These are phyloP conservation scores for Mucor indicus DNA, from an alignment of 371 early-diverging fungal species.

Conservation along the genomic window DNA sequence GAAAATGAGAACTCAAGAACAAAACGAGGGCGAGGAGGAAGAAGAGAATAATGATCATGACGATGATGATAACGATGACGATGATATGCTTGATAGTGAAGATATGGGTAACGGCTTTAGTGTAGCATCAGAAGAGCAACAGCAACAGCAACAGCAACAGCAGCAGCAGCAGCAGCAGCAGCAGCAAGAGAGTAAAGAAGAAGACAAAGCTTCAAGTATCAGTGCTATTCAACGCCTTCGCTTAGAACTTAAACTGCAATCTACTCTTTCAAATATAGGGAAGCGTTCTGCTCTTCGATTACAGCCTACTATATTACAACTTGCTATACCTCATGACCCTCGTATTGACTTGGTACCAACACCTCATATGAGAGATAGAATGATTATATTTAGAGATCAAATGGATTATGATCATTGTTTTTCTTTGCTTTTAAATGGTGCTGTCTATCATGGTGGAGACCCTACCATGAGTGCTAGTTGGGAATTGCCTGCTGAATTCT, in stretches of 20 bases:
- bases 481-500: constrained; percentile 57
- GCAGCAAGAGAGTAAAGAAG: not conserved
- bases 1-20: not conserved
- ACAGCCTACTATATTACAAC: constrained; percentile 38
- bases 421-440: constrained; percentile 43
- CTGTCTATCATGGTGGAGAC: constrained; percentile 56
- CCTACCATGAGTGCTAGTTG: constrained; percentile 57
- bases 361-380: constrained; percentile 55
- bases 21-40: not conserved
- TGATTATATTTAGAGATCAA: constrained; percentile 56
- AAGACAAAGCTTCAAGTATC: constrained; percentile 24
- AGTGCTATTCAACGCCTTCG: constrained; percentile 44
- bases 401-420: constrained; percentile 60
- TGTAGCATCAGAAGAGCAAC: not conserved
- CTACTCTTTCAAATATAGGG: constrained; percentile 21
- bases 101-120: not conserved
- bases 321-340: constrained; percentile 57
- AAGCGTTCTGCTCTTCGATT: constrained; percentile 19
- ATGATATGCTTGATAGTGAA: constrained; percentile 2
- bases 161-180: not conserved
- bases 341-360: constrained; percentile 59
- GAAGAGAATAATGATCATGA: not conserved
- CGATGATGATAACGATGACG: not conserved
- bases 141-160: not conserved
- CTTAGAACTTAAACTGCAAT: constrained; percentile 38